Conservation (phyloP, 768 basidiomycete genomes). For the Tulasnella sp. region DNA sequence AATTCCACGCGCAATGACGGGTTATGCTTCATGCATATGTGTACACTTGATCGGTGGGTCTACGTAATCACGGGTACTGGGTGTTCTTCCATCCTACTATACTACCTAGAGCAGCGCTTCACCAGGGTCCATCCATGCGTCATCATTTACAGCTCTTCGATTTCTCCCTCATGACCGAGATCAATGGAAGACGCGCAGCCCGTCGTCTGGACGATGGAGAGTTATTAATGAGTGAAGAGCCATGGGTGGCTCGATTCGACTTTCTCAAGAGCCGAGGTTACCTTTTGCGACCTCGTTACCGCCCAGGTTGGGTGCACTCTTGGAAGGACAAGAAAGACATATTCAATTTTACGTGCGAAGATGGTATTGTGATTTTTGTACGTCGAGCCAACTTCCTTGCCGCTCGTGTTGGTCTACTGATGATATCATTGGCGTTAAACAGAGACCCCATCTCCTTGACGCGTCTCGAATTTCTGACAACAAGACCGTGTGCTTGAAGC, state of each 20-base stretch:
- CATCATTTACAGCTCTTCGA: background rate
- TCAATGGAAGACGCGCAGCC: background rate
- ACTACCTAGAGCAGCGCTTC: background rate
- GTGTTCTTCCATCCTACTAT: too few relatives aligned
- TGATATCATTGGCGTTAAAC: too few relatives aligned
- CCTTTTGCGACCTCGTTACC: conserved; percentile 31
- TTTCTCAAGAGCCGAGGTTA: conserved; percentile 28
- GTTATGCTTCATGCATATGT: background rate
- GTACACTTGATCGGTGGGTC: too few relatives aligned
- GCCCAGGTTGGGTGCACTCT: conserved; percentile 27
- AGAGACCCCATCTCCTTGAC: conserved; percentile 21
- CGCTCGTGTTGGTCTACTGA: too few relatives aligned
- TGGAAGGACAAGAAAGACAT: background rate
- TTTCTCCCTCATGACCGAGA: background rate
- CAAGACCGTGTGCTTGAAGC: background rate
- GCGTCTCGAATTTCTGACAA: conserved; percentile 18
- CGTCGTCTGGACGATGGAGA: background rate
- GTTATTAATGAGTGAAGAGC: background rate
- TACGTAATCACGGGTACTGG: too few relatives aligned
- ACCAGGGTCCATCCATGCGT: background rate
- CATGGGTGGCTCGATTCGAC: conserved; percentile 17
- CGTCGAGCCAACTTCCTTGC: background rate
- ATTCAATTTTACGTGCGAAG: background rate
- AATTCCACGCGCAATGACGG: background rate
- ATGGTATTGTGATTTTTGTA: background rate